Base-by-base conservation (phyloP, 139 green algal genomes). In the Chlamydomonas incerta region DNA sequence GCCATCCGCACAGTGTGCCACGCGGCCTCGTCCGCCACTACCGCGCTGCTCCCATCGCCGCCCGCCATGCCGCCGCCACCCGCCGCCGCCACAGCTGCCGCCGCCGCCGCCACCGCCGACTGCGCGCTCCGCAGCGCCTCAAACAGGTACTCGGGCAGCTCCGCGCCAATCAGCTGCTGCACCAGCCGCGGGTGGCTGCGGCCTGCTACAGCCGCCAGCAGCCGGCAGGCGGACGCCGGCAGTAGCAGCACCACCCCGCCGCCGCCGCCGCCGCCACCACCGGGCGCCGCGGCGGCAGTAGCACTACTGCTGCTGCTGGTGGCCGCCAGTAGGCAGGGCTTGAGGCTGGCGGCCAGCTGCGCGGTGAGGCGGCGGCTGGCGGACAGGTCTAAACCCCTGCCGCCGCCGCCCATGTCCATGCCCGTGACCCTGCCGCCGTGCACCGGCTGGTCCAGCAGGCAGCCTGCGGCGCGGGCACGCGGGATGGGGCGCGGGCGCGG, bases 101-200 rank as follows among this genome's bases (percentile, higher is more conserved):
- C 74, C 55, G 33, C 55, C 6, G 17, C 52, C 15, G 52, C 74
- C 18, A 57, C 74, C 18, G 74, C 74, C 17, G 31, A 24, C 5
- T 50, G 41, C 41, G 41, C 41, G 41, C 41, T 23, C 60, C 76
- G 1, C 41, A 83, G 37, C 76, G 73, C 29, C 76, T 83, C 76
- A 46, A 74, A 83, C 60, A 83, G 26, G 60, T 83, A 83, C 63
- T 83, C 76, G 28, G 62, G 35, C 62, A 83, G 41, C 37, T 83
- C 76, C 0, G 41, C 41, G 0, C 14, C 37, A 0, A 83, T 31
- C 55, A 83, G 46, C 62, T 65, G 63, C 29, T 33, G 41, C 37
- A 83, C 41, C 76, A 83, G 76, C 23, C 63, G 63, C 28, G 41
- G 41, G 28, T 63, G 76, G 21, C 6, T 34, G 18, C 41, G 14